Base-by-base conservation (phyloP, 2,329 filamentous ascomycete genomes). In the Venturia oleaginea region DNA sequence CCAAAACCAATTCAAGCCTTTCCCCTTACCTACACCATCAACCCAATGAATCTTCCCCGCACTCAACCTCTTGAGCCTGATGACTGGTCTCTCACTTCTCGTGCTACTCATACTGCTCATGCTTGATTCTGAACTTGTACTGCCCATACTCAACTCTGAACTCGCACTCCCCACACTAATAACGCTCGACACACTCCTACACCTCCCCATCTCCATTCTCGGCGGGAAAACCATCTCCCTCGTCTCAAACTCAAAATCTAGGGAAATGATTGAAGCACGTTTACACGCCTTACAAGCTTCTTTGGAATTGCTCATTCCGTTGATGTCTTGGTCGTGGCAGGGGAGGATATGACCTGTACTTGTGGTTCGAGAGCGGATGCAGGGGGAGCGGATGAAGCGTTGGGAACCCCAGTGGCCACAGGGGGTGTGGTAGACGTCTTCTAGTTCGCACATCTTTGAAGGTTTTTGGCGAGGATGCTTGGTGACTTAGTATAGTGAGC, bases 321-420 rank as follows among this genome's bases (percentile, higher is more conserved):
- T 54, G 11, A 38, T 24, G 24, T 65, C 65, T 30, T 48, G 48
- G n/a, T 61, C 42, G 34, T 37, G 43, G 38, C 65, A 65, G 42
- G 24, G 37, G 34, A 61, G 30, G n/a, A 22, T 61, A 15, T 63
- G 40, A 10, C 65, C 63, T 27, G 32, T 37, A 17, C 7, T 15
- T 11, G 57, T 17, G n/a, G 30, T 57, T 19, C 60, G 63, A 32
- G 72, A 72, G 19, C 72, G 70, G 51, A 70, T 70, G 65, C 73
- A 75, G 30, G 71, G 72, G 37, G 71, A 68, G 55, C 67, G 68
- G 61, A 69, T 59, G 61, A 73, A 69, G n/a, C 69, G 67, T 24
- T 71, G 68, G 4, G 68, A 68, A 5, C 71, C 71, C 73, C 72
- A 75, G 61, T 74, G 72, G 13, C 67, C 65, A 62, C 73, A 75